Evolutionary conservation across 2,329 filamentous ascomycete species (phyloP), one percentile per base, ranked within the genome.

Genomic region (Aspergillus nomiae): DNA sequence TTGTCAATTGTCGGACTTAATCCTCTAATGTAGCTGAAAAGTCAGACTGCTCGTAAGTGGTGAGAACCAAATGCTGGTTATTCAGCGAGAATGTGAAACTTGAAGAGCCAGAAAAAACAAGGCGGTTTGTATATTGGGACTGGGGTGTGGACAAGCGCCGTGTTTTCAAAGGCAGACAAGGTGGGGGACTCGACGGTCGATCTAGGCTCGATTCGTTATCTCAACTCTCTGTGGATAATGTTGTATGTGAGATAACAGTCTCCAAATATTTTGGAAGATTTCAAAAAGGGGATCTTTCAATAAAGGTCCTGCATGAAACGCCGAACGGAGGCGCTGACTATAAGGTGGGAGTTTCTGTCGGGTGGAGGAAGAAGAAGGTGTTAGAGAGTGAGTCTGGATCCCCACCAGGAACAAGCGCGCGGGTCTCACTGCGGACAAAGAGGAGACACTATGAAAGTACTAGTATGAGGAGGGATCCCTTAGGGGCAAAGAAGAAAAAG

Each of bases 91-190:
- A 4, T 30, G 16, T 28, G n/a, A 24, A 46, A 21, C n/a, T 21
- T 9, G 14, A 24, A 24, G 11, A 8, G 24, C 9, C 11, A 14
- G 3, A 7, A 26, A 8, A 9, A 24, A 21, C n/a, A 46, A 46
- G 10, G 19, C n/a, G n/a, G 43, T 46, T 24, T 16, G 45, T 26
- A 26, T 26, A 48, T 48, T 48, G 45, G 45, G 24, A 26, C 57
- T 58, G 56, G 62, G 54, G 55, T 62, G 60, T 60, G 59, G 60
- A 62, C 60, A 64, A 64, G 60, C 57, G 57, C 57, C 48, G 60
- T 55, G 45, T 45, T 54, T 62, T 50, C 60, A 58, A 64, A 64
- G 41, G 56, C 63, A 62, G 30, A 48, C 60, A 50, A 64, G 63
- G 59, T 57, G 59, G 63, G 63, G 63, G 53, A 41, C 43, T 30